phyloP scores from a whole-genome alignment of 257 asterid species.

The Verbena officinalis region DNA sequence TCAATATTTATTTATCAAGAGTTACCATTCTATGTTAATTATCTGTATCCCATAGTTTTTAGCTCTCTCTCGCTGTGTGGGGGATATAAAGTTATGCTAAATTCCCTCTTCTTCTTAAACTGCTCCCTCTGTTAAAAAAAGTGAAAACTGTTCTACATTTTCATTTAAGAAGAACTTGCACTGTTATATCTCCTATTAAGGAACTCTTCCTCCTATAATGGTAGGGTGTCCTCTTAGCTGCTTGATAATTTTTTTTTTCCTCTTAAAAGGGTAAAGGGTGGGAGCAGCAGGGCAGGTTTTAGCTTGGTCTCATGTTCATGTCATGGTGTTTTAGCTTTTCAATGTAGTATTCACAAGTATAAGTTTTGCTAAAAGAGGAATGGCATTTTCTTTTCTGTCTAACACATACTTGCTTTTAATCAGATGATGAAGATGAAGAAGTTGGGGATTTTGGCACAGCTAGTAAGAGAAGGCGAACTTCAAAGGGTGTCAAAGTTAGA shows the following conservation, averaged over 20 bases:
- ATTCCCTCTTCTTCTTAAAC: not conserved
- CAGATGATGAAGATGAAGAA: conserved; percentile 85
- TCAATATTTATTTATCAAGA: conserved; percentile 10
- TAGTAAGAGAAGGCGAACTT: conserved; percentile 76
- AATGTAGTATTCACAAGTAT: conserved; percentile 17
- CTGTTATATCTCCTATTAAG: conserved; percentile 13
- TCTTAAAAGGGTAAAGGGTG: conserved; percentile 5
- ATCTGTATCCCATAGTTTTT: conserved; percentile 4
- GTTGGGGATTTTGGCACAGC: conserved; percentile 73
- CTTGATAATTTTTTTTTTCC: conserved; percentile 16
- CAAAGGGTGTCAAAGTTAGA: conserved; percentile 57
- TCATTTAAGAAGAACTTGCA: not conserved
- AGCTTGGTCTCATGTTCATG: conserved; percentile 23
- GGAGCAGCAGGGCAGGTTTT: conserved; percentile 29
- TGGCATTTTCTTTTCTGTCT: conserved; percentile 17
- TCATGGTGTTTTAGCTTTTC: conserved; percentile 13
- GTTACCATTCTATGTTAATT: conserved; percentile 9
- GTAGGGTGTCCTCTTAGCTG: conserved; percentile 10
- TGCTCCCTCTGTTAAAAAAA: not conserved
- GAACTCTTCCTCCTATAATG: not conserved
- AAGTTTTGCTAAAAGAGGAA: conserved; percentile 24
- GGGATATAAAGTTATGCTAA: conserved; percentile 17
- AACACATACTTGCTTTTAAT: conserved; percentile 27
- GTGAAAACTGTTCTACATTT: conserved; percentile 18
- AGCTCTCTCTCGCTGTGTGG: conserved; percentile 14